phyloP scores from a whole-genome alignment of 202 grass and related monocot genomes.

The Cymbopogon flexuosus region DNA sequence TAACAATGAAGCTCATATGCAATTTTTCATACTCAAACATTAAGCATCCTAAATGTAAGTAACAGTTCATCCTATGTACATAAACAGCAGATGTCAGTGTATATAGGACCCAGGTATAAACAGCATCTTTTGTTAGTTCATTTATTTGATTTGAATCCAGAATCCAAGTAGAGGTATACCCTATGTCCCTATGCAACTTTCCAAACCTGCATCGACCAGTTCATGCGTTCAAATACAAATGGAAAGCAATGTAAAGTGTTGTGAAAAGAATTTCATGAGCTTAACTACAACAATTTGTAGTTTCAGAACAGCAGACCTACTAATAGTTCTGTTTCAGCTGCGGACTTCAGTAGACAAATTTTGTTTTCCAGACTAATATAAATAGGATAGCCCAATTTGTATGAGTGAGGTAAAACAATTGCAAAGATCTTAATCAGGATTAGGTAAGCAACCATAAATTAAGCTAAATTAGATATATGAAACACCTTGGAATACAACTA shows the following conservation, averaged over 20 bases:
- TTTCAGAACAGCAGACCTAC: background rate
- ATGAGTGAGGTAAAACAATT: background rate
- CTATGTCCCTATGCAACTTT: background rate
- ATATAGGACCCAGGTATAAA: background rate
- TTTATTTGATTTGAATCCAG: background rate
- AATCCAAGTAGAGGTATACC: background rate
- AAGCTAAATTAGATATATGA: background rate
- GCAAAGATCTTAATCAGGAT: background rate
- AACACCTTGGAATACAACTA: background rate
- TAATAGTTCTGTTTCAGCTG: constrained; percentile 1
- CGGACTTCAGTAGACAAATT: background rate
- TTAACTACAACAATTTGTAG: background rate
- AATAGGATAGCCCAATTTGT: background rate
- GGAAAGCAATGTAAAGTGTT: background rate
- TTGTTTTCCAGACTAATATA: background rate
- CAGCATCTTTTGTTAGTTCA: background rate
- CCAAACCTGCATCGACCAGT: background rate
- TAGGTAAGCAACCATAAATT: background rate
- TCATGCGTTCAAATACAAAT: background rate
- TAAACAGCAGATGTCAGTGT: background rate
- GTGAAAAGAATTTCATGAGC: background rate
- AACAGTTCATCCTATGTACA: background rate
- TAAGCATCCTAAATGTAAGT: background rate
- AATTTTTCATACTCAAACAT: too few relatives aligned
- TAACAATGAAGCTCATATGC: too few relatives aligned